Percentiles rank a stretch among this genome's conserved stretches.
Evolutionary conservation across 495 filamentous ascomycete species (phyloP).

Genomic region (Tetracladium marchalianum): DNA sequence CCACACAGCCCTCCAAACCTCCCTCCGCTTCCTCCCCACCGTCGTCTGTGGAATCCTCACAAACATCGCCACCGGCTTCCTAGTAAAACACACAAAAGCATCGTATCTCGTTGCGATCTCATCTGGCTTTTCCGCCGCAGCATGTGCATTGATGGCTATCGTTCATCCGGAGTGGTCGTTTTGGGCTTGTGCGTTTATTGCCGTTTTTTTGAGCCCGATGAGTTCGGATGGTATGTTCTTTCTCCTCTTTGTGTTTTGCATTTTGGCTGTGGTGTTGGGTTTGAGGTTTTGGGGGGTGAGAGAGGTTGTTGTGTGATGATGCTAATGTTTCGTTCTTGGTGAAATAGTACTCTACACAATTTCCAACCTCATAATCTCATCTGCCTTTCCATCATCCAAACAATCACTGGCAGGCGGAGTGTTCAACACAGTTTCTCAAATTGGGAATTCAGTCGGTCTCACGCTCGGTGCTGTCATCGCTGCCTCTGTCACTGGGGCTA

Average conservation of each 20-base stretch:
- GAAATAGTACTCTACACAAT: constrained; percentile 49
- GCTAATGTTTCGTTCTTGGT: no score
- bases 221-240: background rate
- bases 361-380: constrained; percentile 48
- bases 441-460: constrained; percentile 49
- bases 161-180: constrained; percentile 35
- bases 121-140: constrained; percentile 31
- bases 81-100: constrained; percentile 42
- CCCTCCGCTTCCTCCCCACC: constrained; percentile 44
- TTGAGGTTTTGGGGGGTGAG: no score
- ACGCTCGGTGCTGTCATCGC: constrained; percentile 47
- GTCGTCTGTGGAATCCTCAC: constrained; percentile 39
- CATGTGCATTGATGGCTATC: constrained; percentile 42
- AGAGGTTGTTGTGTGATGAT: no score
- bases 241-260: no score
- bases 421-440: constrained; percentile 52
- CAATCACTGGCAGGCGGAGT: constrained; percentile 54
- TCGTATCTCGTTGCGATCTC: constrained; percentile 34
- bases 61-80: constrained; percentile 42
- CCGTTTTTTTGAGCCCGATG: constrained; percentile 6
- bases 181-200: constrained; percentile 46
- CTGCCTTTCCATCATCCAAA: constrained; percentile 41
- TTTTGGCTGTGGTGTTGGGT: no score
- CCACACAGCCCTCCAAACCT: constrained; percentile 32
- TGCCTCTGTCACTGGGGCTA: constrained; percentile 33